Percentiles rank a stretch among this genome's conserved stretches.
Conservation (phyloP, 176 grass and related monocot species). For the Miscanthus lutarioriparius region DNA sequence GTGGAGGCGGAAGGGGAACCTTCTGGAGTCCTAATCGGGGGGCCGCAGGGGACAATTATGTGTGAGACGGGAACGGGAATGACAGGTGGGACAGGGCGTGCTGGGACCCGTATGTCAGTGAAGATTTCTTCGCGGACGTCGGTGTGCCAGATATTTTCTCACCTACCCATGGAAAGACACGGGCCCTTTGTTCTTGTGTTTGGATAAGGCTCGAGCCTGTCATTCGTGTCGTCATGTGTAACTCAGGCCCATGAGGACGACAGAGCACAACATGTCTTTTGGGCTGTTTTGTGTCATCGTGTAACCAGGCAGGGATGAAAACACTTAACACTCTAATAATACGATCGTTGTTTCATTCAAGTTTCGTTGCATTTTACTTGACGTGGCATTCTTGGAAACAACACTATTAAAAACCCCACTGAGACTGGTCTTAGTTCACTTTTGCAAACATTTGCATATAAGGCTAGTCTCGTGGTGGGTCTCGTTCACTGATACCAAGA, state of each 20-base stretch:
- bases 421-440: too few species aligned
- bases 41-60: background rate
- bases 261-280: background rate
- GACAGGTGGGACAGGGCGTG: background rate
- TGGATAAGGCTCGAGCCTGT: background rate
- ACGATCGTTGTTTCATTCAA: too few species aligned
- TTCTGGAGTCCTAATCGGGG: constrained; percentile 34
- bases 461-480: too few species aligned
- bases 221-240: background rate
- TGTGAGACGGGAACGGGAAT: accelerated
- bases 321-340: too few species aligned
- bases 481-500: too few species aligned
- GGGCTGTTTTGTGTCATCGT: background rate
- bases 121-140: background rate
- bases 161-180: background rate
- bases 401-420: too few species aligned
- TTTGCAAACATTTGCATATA: too few species aligned
- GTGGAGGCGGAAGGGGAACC: background rate
- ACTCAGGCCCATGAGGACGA: background rate
- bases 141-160: background rate
- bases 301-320: too few species aligned
- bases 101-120: background rate
- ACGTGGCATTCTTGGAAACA: too few species aligned
- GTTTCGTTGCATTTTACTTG: too few species aligned
- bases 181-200: background rate